These are phyloP conservation scores for Fusarium tuaranense DNA, from an alignment of 2,329 filamentous ascomycete species.

Conservation along the genomic window DNA sequence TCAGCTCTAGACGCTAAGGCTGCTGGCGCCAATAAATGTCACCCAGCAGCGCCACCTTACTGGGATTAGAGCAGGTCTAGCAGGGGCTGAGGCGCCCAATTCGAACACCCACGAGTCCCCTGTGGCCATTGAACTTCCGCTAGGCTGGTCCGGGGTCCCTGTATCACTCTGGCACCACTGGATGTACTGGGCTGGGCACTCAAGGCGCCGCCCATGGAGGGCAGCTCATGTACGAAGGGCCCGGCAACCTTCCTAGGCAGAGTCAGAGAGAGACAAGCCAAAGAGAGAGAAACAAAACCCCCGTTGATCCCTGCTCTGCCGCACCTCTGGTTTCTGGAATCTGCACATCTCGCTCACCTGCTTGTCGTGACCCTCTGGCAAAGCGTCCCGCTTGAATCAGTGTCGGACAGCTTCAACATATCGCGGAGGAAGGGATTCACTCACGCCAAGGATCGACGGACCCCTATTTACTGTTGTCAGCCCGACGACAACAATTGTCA, in stretches of 20 bases:
- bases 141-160: constrained; percentile 24
- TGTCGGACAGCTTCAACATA: constrained; percentile 24
- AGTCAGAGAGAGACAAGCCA: constrained; percentile 16
- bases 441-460: constrained; percentile 2
- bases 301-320: constrained; percentile 16
- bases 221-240: constrained; percentile 8
- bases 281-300: constrained; percentile 33
- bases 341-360: constrained; percentile 1
- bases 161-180: background rate
- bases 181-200: background rate
- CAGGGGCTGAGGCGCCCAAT: constrained; percentile 21
- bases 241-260: constrained; percentile 4
- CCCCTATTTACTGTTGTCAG: constrained; percentile 1
- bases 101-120: constrained; percentile 7
- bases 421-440: constrained; percentile 7
- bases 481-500: background rate
- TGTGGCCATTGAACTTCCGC: constrained; percentile 29
- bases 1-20: constrained; percentile 39
- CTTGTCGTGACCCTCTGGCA: background rate
- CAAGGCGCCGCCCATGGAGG: constrained; percentile 8
- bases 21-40: constrained; percentile 27
- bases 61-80: constrained; percentile 10
- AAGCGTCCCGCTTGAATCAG: constrained; percentile 7
- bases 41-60: constrained; percentile 11
- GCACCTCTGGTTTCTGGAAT: background rate